Base-by-base conservation (phyloP, 2,329 filamentous ascomycete genomes). In the Colletotrichum simmondsii region DNA sequence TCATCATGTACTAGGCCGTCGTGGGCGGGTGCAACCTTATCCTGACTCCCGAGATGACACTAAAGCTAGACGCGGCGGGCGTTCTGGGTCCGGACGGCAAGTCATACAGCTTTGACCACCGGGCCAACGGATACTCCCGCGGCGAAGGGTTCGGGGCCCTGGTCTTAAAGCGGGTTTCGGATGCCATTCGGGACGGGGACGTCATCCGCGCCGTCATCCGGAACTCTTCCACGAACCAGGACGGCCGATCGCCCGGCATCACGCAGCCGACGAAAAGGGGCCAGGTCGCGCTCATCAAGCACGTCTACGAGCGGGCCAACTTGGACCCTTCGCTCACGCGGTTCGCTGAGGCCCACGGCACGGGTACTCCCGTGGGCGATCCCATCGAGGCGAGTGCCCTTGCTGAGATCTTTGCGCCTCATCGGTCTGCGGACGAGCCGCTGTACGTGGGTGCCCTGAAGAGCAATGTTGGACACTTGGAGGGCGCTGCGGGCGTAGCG, bases 301-400 rank as follows among this genome's bases (percentile, higher is more conserved):
- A 79, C 1, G 80, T 82, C 1, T 87, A 87, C 71, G 37, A 72
- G 0, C 74, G 75, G 5, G 77, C 76, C 2, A 75, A 76, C 12
- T 75, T 83, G 28, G 71, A 77, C 28, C 78, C 79, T 22, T 57
- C 57, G 14, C 61, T 73, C 2, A 77, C 77, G 5, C 79, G 78
- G 4, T 84, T 80, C 65, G 76, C 84, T 42, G 86, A 89, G 74
- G 83, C 83, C 16, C 87, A 89, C 6, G 89, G 88, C 19, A 90
- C 89, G 0, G 89, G 88, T 7, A 91, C 89, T 22, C 82, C 82
- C 30, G 85, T 86, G 3, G 89, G 89, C 2, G 89, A 91, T 68
- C 88, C 88, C 0, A 85, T 87, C 22, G 89, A 91, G 71, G 86
- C 86, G 1, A 80, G 79, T 19, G 88, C 86, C 3, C 83, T 90